Conservation (phyloP, 2,329 filamentous ascomycete species). For the Botrytis galanthina region DNA sequence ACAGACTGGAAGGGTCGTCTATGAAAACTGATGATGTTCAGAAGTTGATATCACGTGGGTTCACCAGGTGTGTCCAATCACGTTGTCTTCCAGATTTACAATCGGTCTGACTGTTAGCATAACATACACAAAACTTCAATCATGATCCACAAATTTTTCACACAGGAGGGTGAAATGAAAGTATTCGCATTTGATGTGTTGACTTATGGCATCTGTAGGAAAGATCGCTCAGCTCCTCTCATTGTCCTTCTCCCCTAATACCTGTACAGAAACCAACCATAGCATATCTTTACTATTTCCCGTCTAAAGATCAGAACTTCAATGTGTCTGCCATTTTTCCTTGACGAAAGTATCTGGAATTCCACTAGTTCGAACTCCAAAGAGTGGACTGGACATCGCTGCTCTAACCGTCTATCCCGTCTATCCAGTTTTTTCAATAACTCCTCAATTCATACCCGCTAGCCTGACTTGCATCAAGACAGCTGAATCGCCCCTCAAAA, state of each 20-base stretch:
- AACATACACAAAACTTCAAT: neutral
- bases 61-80: neutral
- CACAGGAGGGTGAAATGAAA: neutral
- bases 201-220: neutral
- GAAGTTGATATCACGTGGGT: neutral
- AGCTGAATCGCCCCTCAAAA: neutral
- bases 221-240: neutral
- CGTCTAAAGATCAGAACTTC: neutral
- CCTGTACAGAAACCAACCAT: neutral
- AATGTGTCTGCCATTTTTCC: no score
- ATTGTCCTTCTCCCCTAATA: neutral
- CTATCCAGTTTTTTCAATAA: no score
- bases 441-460: neutral
- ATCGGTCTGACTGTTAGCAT: neutral
- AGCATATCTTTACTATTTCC: accelerated
- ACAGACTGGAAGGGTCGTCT: neutral
- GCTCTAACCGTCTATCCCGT: neutral
- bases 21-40: no score
- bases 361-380: neutral
- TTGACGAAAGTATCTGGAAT: no score
- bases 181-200: neutral
- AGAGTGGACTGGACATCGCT: neutral
- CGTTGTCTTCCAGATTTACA: neutral
- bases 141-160: neutral
- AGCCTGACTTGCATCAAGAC: no score